phyloP scores from a whole-genome alignment of 163 green algal genomes.

The Chlamydomonas reinhardtii region DNA sequence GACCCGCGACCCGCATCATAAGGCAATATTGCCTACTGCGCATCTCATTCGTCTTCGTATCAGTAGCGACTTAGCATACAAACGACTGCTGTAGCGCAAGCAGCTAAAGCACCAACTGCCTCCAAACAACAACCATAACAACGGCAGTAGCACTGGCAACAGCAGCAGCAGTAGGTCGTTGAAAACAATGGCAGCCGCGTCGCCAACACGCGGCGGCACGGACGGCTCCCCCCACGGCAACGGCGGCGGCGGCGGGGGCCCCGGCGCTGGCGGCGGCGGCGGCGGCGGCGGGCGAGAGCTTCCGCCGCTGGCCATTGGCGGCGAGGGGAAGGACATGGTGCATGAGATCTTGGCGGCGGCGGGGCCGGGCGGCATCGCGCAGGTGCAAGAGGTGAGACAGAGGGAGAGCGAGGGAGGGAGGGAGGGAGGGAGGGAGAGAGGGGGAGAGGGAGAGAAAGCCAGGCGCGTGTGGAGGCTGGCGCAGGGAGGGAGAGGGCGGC shows the following conservation, averaged over 20 bases:
- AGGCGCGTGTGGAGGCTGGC: no score
- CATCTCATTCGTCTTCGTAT: no score
- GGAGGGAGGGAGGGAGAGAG: background rate
- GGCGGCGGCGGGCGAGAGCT: conserved; percentile 3
- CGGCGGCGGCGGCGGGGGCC: background rate
- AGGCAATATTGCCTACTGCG: no score
- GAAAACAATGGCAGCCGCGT: conserved; percentile 19
- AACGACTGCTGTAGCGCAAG: no score
- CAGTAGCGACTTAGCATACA: no score
- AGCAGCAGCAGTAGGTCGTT: no score
- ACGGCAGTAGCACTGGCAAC: no score
- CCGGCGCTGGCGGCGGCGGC: background rate
- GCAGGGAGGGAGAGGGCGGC: background rate
- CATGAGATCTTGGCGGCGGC: conserved; percentile 26
- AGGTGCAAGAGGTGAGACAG: conserved; percentile 22
- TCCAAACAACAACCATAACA: no score
- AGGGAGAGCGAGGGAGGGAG: background rate
- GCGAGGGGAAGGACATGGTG: conserved; percentile 67
- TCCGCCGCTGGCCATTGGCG: conserved; percentile 59
- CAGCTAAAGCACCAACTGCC: no score
- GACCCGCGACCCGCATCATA: no score
- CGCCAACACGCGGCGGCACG: background rate
- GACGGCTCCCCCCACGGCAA: no score
- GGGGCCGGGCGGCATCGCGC: conserved; percentile 28
- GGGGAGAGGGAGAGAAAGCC: no score